A percentile compares a stretch with the other conserved stretches of the same genome.
Evolutionary conservation across 106 monocot species (phyloP).

Genomic region (Xerophyta viscosa): DNA sequence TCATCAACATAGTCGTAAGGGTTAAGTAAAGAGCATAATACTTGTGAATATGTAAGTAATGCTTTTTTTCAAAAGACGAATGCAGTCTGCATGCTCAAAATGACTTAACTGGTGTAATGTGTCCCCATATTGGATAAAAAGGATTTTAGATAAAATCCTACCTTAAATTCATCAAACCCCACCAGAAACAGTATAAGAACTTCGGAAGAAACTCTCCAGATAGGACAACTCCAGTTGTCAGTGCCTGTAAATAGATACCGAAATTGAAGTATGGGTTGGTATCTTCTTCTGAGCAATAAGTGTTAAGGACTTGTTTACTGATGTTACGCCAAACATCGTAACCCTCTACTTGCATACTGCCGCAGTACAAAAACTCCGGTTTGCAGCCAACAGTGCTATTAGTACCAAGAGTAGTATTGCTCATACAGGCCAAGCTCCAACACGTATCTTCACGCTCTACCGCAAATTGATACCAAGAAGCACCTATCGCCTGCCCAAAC

Average conservation of each 20-base stretch:
- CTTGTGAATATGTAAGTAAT: no score
- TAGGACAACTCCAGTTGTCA: slow-evolving; percentile 50
- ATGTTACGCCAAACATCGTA: slow-evolving; percentile 27
- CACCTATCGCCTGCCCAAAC: slow-evolving; percentile 58
- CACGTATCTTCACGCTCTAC: slow-evolving; percentile 78
- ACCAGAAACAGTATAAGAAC: slow-evolving; percentile 77
- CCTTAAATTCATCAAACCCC: slow-evolving; percentile 90
- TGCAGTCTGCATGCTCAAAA: no score
- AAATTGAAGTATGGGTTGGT: slow-evolving; percentile 36
- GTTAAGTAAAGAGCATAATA: no score
- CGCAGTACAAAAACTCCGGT: slow-evolving; percentile 41
- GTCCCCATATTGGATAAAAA: no score
- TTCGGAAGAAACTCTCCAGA: slow-evolving; percentile 54
- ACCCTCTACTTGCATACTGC: slow-evolving; percentile 20
- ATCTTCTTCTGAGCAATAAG: slow-evolving; percentile 8
- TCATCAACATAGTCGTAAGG: no score
- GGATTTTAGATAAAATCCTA: slow-evolving; percentile 13
- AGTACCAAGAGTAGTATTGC: background rate
- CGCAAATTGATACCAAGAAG: slow-evolving; percentile 81
- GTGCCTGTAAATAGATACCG: slow-evolving; percentile 60
- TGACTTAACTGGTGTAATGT: no score
- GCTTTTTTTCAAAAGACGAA: no score
- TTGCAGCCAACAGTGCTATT: slow-evolving; percentile 15
- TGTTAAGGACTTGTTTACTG: slow-evolving; percentile 7
- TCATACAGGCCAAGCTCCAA: slow-evolving; percentile 49